Base-by-base conservation (phyloP, 23 red algal species). In the Cyanidiococcus yangmingshanensis region DNA sequence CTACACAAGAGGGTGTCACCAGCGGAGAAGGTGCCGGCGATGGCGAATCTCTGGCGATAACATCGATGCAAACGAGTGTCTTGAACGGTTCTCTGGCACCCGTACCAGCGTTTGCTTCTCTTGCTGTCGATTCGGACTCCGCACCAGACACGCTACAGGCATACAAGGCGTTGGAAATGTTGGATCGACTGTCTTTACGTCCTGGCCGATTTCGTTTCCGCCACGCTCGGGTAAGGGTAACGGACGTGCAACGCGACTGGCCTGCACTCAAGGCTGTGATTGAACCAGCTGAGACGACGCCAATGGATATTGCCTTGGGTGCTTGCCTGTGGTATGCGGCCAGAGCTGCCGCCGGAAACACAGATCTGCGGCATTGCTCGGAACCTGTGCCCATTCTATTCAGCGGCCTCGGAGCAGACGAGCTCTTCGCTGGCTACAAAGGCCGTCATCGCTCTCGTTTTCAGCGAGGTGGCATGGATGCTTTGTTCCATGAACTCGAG, bases 351-450 rank as follows among this genome's bases (percentile, higher is more conserved):
- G 88, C 83, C 26, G 39, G 54, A 36, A 34, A 29, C 36, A 30
- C 37, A 0, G 38, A 25, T 75, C 29, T 0, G 16, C 0, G 58
- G 78, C 31, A 40, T 38, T 37, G 31, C 35, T 40, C 45, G 7
- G 45, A 21, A 21, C 45, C 45, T 7, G 85, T 82, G 34, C 84
- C 50, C 54, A 80, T 96, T 18, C 45, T 96, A 39, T 86, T 90
- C 26, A 90, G 86, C 75, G 92, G 92, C 26, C 78, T 96, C 24
- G 92, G 92, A 3, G 92, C 92, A 12, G 92, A 96, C 74, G 92
- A 96, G 79, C 83, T 90, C 58, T 78, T 85, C 74, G 92, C 84
- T 25, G 92, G 92, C 24, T 96, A 96, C 57, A 96, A 96, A 81
- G 87, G 87, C 45, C 78, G 92, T 21, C 92, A 90, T 83, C 41